Conservation (phyloP, 2,329 filamentous ascomycete species). For the Trichophyton benhamiae region DNA sequence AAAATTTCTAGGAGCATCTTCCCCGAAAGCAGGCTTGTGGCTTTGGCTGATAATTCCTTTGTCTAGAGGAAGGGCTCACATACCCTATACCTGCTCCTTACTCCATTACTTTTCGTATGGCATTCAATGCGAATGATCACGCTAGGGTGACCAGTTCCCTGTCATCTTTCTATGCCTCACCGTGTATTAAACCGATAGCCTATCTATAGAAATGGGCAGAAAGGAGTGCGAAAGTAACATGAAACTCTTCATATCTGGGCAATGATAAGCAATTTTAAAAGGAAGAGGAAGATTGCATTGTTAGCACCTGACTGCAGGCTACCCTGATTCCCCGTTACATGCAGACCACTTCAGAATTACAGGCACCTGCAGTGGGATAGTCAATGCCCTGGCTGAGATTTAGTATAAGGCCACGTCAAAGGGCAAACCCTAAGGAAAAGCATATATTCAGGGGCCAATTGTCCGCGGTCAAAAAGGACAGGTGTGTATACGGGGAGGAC, state of each 20-base stretch:
- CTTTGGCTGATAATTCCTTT: too few relatives aligned
- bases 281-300: background rate
- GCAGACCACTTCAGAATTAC: background rate
- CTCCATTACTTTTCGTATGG: too few relatives aligned
- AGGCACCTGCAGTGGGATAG: background rate
- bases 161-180: background rate
- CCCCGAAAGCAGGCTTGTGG: too few relatives aligned
- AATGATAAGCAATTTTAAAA: too few relatives aligned
- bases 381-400: background rate
- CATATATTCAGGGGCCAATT: background rate
- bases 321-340: background rate
- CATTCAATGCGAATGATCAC: too few relatives aligned
- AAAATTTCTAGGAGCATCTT: too few relatives aligned
- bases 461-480: background rate
- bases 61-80: too few relatives aligned
- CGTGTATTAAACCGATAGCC: background rate
- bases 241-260: too few relatives aligned
- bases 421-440: background rate
- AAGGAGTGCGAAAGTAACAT: background rate
- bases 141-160: background rate
- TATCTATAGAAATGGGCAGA: background rate
- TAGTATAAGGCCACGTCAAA: background rate
- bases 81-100: too few relatives aligned
- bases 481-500: background rate
- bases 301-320: background rate